Conservation (phyloP, 2,329 filamentous ascomycete species). For the Hymenoscyphus linearis region DNA sequence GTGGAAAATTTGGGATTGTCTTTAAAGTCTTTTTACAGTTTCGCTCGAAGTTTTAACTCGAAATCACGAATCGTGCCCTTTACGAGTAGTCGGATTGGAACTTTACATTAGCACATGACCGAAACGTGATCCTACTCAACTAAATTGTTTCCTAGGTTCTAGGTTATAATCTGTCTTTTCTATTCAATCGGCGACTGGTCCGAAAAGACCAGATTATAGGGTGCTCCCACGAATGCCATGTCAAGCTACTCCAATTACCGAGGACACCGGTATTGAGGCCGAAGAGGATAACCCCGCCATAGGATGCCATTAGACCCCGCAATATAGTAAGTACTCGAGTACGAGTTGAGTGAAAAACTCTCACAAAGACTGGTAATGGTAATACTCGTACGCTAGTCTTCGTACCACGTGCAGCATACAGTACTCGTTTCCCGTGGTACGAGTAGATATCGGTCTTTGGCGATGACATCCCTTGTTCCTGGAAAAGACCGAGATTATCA, state of each 20-base stretch:
- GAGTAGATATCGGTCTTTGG: no score
- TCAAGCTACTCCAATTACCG: background rate
- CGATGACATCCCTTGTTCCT: no score
- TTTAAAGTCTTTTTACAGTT: background rate
- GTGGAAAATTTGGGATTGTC: background rate
- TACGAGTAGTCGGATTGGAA: no score
- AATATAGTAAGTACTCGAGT: background rate
- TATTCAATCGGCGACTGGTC: no score
- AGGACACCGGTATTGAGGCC: background rate
- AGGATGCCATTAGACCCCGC: background rate
- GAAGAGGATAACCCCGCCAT: background rate
- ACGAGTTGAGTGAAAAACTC: background rate
- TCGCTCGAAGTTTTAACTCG: background rate
- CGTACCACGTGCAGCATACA: no score
- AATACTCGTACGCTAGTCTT: no score
- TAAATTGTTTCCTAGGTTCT: no score
- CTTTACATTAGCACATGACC: background rate
- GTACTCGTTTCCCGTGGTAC: no score
- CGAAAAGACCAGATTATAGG: no score
- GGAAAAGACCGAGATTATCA: no score
- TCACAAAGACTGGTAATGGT: background rate
- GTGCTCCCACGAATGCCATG: no score
- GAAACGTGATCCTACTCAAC: background rate
- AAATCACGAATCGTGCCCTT: background rate
- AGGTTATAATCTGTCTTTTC: no score